Evolutionary conservation across 164 flowering plant species (phyloP).

Genomic region (Berberis vulgaris): DNA sequence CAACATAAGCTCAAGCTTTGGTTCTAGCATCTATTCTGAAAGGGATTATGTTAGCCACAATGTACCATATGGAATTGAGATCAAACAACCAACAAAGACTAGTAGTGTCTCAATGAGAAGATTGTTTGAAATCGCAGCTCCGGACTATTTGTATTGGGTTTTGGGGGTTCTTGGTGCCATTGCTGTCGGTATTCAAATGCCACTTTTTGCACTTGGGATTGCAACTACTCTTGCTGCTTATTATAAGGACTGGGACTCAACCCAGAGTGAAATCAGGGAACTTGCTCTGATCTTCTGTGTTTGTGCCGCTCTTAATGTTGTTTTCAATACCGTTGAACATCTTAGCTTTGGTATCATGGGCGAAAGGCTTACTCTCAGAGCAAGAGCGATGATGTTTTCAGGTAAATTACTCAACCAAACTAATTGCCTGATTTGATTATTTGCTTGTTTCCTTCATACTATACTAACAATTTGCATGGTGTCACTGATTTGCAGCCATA

Average conservation of each 20-base stretch:
- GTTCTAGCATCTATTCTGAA: constrained; percentile 77
- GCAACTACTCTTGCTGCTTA: constrained; percentile 78
- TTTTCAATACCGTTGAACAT: constrained; percentile 61
- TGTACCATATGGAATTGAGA: constrained; percentile 28
- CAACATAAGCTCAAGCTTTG: constrained; percentile 44
- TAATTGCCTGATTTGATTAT: too few species aligned
- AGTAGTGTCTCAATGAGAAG: constrained; percentile 41
- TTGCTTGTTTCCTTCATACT: too few species aligned
- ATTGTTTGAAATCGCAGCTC: constrained; percentile 68
- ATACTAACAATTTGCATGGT: too few species aligned
- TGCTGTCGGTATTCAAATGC: constrained; percentile 80
- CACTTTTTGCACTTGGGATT: constrained; percentile 92
- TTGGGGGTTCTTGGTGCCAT: constrained; percentile 72
- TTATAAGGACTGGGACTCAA: constrained; percentile 95
- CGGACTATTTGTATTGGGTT: constrained; percentile 70
- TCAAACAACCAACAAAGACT: constrained; percentile 8
- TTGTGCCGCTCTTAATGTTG: constrained; percentile 56
- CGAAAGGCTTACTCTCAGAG: constrained; percentile 84
- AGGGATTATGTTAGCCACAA: constrained; percentile 42
- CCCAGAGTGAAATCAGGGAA: constrained; percentile 54
- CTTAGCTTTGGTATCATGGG: constrained; percentile 85
- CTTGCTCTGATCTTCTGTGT: constrained; percentile 61
- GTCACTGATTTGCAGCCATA: constrained; percentile 45
- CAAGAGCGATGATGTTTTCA: constrained; percentile 79
- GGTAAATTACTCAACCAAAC: constrained; percentile 26